Evolutionary conservation across 225 moss, liverwort and hornwort species (phyloP).

Genomic region (Asterella californica): DNA sequence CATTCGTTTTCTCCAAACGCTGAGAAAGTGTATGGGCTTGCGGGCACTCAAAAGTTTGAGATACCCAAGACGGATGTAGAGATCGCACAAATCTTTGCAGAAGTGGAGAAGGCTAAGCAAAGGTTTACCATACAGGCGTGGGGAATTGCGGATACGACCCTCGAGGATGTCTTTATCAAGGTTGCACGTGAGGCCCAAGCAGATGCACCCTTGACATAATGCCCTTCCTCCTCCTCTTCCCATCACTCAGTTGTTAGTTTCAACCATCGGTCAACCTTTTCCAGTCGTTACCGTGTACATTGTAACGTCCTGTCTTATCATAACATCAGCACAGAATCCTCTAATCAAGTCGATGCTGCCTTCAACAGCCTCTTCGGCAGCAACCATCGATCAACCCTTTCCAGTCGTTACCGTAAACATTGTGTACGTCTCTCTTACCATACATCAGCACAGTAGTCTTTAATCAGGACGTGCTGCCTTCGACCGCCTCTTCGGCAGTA

Average conservation of each 20-base stretch:
- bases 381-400: neutral
- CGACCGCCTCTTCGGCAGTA: too few species aligned
- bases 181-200: conserved; percentile 55
- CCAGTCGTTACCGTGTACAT: neutral
- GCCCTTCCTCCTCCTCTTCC: neutral
- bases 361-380: neutral
- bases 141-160: conserved; percentile 89
- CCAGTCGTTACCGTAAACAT: neutral
- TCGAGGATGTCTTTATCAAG: conserved; percentile 95
- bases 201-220: conserved; percentile 10
- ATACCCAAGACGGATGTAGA: conserved; percentile 70
- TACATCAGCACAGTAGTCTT: neutral
- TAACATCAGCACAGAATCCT: neutral
- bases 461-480: neutral
- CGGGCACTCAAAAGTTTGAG: conserved; percentile 91
- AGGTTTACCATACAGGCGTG: conserved; percentile 67
- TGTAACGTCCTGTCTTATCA: neutral
- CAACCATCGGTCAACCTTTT: neutral
- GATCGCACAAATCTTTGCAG: conserved; percentile 54
- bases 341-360: neutral
- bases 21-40: conserved; percentile 56
- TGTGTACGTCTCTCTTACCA: neutral
- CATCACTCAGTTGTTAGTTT: neutral
- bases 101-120: conserved; percentile 60
- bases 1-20: conserved; percentile 53